Percentiles rank a stretch among this genome's conserved stretches.
Conservation (phyloP, 768 basidiomycete genomes). For the Tubosaeta sp. region DNA sequence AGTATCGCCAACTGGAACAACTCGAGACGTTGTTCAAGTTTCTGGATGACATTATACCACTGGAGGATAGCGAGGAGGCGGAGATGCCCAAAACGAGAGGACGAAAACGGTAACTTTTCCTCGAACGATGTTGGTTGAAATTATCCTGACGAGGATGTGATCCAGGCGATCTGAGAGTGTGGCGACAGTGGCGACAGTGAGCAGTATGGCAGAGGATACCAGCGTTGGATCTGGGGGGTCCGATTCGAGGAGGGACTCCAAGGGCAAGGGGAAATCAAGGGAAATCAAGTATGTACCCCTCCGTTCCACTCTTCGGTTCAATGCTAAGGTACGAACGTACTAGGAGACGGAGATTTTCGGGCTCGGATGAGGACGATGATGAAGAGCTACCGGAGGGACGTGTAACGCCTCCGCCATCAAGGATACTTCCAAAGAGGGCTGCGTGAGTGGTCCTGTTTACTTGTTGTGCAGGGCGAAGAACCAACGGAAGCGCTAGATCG, state of each 20-base stretch:
- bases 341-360: conserved; percentile 56
- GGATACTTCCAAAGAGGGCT: conserved; percentile 52
- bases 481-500: conserved; percentile 28
- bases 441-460: conserved; percentile 40
- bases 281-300: conserved; percentile 36
- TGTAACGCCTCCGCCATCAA: conserved; percentile 38
- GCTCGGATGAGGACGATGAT: conserved; percentile 41
- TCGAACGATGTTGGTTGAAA: not conserved
- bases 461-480: not conserved
- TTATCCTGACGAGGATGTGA: not conserved
- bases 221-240: conserved; percentile 32
- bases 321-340: not conserved
- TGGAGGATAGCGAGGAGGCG: conserved; percentile 55
- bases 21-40: conserved; percentile 65
- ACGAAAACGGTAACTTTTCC: conserved; percentile 47
- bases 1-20: conserved; percentile 59
- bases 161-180: conserved; percentile 61
- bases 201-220: conserved; percentile 36
- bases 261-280: conserved; percentile 32
- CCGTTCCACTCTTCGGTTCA: not conserved
- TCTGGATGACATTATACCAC: conserved; percentile 65
- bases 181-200: conserved; percentile 39
- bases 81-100: conserved; percentile 38
- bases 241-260: conserved; percentile 19
- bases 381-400: conserved; percentile 30